Percentiles rank a stretch among this genome's conserved stretches.
Evolutionary conservation across 2,329 filamentous ascomycete species (phyloP).

Genomic region (Madurella mycetomatis): DNA sequence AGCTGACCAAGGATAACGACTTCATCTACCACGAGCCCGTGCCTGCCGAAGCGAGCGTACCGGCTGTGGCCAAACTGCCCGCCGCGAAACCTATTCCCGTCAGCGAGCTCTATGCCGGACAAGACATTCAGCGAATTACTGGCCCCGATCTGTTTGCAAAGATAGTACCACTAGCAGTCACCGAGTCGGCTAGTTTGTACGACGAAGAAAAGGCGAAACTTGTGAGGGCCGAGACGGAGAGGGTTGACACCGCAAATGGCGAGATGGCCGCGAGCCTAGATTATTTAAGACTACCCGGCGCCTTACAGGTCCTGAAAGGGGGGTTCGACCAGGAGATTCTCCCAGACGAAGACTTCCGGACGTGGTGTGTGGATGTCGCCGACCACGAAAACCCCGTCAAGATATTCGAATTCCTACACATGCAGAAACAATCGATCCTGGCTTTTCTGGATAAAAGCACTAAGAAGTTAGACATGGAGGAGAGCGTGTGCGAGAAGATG

Average conservation of each 20-base stretch:
- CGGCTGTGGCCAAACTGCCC: conserved; percentile 81
- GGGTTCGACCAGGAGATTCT: conserved; percentile 84
- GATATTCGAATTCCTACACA: conserved; percentile 74
- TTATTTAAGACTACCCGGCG: conserved; percentile 84
- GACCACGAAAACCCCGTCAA: conserved; percentile 74
- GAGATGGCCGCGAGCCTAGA: conserved; percentile 96
- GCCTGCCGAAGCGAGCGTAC: conserved; percentile 75
- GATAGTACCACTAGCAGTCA: conserved; percentile 92
- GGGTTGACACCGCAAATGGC: conserved; percentile 85
- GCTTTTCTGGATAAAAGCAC: conserved; percentile 70
- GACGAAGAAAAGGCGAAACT: conserved; percentile 98
- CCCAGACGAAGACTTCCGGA: conserved; percentile 85
- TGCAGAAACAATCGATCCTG: conserved; percentile 72
- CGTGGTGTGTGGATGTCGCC: conserved; percentile 90
- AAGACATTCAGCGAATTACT: conserved; percentile 95
- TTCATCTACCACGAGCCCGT: conserved; percentile 96
- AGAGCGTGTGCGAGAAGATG: conserved; percentile 99
- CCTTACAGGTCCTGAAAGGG: conserved; percentile 86
- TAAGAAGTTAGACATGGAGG: conserved; percentile 92
- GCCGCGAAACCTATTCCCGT: conserved; percentile 97
- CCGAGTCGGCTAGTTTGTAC: conserved; percentile 93
- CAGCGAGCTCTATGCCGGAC: conserved; percentile 91
- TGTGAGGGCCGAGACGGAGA: conserved; percentile 86
- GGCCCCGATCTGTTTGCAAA: conserved; percentile 96
- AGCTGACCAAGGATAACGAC: conserved; percentile 87